Percentiles rank a stretch among this genome's conserved stretches.
Conservation (phyloP, 1,284 basidiomycete species). For the Ganoderma sinense region DNA sequence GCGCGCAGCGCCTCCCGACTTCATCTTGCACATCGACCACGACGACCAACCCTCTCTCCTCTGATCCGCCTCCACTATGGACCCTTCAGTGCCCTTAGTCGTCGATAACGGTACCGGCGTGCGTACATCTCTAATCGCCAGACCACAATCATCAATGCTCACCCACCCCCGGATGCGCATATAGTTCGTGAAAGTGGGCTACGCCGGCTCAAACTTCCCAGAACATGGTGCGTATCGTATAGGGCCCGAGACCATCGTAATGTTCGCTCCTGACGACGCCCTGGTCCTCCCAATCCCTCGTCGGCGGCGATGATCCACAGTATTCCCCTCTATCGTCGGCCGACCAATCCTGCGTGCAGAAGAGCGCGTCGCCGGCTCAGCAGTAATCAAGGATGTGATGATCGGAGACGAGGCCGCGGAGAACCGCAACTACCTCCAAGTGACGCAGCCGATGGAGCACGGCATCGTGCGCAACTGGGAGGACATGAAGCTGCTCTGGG, state of each 20-base stretch:
- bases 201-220: constrained; percentile 98
- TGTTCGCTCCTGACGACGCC: not conserved
- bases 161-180: constrained; percentile 18
- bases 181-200: constrained; percentile 98
- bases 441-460: constrained; percentile 99
- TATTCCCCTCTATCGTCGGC: constrained; percentile 97
- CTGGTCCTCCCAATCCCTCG: not conserved
- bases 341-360: constrained; percentile 97
- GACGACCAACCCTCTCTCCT: constrained; percentile 18
- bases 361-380: constrained; percentile 82
- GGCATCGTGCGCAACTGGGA: constrained; percentile 99
- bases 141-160: constrained; percentile 3
- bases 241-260: not conserved
- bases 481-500: constrained; percentile 98
- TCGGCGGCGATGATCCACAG: constrained; percentile 47
- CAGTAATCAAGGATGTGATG: constrained; percentile 96
- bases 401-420: constrained; percentile 95
- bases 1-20: constrained; percentile 14
- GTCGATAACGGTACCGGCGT: constrained; percentile 99
- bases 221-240: constrained; percentile 80
- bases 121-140: constrained; percentile 44
- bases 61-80: constrained; percentile 52
- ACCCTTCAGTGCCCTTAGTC: constrained; percentile 80
- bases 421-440: constrained; percentile 94
- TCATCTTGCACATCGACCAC: constrained; percentile 28